These are phyloP conservation scores for Fusarium sambucinum DNA, from an alignment of 2,329 filamentous ascomycete genomes.

Conservation along the genomic window DNA sequence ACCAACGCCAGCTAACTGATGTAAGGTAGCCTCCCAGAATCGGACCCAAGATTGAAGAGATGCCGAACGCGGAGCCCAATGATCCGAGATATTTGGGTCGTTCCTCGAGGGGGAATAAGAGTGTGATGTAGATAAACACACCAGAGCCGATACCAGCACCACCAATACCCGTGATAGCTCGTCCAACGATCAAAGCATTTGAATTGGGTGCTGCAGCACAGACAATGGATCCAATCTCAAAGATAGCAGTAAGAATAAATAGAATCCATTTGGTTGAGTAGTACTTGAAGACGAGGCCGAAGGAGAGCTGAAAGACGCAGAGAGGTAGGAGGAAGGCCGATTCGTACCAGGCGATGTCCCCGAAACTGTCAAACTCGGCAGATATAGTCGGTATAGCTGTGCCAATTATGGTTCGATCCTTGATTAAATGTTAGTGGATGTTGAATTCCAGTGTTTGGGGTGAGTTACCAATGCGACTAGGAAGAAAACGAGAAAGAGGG, in stretches of 20 bases:
- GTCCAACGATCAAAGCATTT: conserved; percentile 17
- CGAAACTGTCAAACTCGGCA: conserved; percentile 29
- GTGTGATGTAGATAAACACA: conserved; percentile 16
- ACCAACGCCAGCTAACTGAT: conserved; percentile 29
- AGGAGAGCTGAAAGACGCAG: conserved; percentile 31
- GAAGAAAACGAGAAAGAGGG: conserved; percentile 25
- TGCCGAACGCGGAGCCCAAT: background rate
- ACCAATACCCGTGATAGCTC: conserved; percentile 26
- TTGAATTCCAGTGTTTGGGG: rapidly evolving
- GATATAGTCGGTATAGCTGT: conserved; percentile 34
- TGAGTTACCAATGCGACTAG: conserved; percentile 11
- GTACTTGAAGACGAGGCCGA: conserved; percentile 30
- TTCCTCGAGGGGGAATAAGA: conserved; percentile 13
- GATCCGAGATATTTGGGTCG: conserved; percentile 26
- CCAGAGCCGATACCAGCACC: conserved; percentile 31
- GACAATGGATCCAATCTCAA: conserved; percentile 18
- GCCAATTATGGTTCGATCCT: conserved; percentile 32
- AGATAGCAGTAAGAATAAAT: conserved; percentile 7
- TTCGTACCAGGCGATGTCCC: conserved; percentile 34
- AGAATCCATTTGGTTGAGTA: conserved; percentile 31
- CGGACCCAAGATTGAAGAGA: conserved; percentile 17
- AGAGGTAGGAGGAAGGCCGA: conserved; percentile 29
- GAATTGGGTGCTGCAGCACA: conserved; percentile 27
- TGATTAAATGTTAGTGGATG: rapidly evolving
- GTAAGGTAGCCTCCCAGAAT: conserved; percentile 31